Evolutionary conservation across 768 basidiomycete genomes (phyloP).

Genomic region (Psilocybe sp.): DNA sequence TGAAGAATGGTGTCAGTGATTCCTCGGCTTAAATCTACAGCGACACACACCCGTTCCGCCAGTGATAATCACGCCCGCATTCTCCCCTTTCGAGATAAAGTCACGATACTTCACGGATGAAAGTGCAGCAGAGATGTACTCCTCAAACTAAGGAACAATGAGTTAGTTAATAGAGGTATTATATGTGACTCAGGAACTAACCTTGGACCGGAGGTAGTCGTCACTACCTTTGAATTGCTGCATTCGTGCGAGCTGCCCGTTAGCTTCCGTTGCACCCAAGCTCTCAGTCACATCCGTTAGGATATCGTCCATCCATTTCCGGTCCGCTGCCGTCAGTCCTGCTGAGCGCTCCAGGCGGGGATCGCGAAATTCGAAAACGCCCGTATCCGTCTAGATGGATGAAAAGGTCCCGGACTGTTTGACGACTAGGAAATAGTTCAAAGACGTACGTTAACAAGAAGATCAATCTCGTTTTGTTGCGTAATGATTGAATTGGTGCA

Average conservation of each 20-base stretch:
- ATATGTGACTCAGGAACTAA: conserved; percentile 21
- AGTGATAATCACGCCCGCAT: conserved; percentile 61
- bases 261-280: conserved; percentile 63
- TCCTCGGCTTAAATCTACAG: background rate
- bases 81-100: conserved; percentile 71
- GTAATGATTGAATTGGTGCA: conserved; percentile 95
- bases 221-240: conserved; percentile 91
- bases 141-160: conserved; percentile 65
- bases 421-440: background rate
- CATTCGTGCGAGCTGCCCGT: conserved; percentile 53
- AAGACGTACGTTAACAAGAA: conserved; percentile 77
- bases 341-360: conserved; percentile 74
- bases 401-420: background rate
- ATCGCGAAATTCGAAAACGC: conserved; percentile 83
- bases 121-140: conserved; percentile 88
- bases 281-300: conserved; percentile 81
- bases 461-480: conserved; percentile 87
- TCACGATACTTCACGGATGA: conserved; percentile 89
- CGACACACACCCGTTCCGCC: conserved; percentile 49
- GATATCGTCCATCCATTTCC: conserved; percentile 98
- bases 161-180: background rate
- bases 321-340: conserved; percentile 84
- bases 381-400: conserved; percentile 74
- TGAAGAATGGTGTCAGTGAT: conserved; percentile 1
- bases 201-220: conserved; percentile 89